Evolutionary conservation across 1,284 basidiomycete species (phyloP).

Genomic region (Bjerkandera adusta): DNA sequence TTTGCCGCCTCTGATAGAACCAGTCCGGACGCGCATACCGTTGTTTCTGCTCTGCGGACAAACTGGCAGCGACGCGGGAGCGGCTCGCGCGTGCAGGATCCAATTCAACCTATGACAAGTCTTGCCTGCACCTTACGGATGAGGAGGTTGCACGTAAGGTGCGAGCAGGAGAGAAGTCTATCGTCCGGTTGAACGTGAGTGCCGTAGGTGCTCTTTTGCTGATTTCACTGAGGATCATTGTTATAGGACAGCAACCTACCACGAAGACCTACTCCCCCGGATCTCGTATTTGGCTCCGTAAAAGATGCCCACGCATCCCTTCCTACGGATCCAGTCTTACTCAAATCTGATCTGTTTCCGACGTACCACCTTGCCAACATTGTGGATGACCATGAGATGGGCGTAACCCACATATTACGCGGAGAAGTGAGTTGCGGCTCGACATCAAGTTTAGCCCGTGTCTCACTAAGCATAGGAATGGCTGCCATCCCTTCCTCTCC

Average conservation of each 20-base stretch:
- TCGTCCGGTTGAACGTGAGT: constrained; percentile 86
- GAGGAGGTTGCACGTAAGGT: constrained; percentile 81
- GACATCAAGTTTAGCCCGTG: background rate
- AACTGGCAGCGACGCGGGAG: constrained; percentile 65
- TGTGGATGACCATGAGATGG: constrained; percentile 96
- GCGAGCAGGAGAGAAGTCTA: constrained; percentile 71
- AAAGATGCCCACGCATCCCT: constrained; percentile 75
- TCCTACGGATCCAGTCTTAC: constrained; percentile 87
- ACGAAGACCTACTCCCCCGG: constrained; percentile 43
- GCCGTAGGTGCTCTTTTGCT: background rate
- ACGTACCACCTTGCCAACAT: constrained; percentile 97
- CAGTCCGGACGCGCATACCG: constrained; percentile 89
- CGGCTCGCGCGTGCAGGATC: constrained; percentile 69
- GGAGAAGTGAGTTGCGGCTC: constrained; percentile 72
- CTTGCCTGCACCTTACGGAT: constrained; percentile 81
- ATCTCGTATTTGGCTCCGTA: constrained; percentile 77
- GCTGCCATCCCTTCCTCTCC: constrained; percentile 92
- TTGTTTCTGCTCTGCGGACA: constrained; percentile 86
- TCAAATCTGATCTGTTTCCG: constrained; percentile 92
- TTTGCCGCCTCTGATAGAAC: background rate
- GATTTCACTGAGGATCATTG: constrained; percentile 16
- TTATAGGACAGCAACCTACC: constrained; percentile 55
- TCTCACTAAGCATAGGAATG: constrained; percentile 67
- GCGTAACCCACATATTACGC: constrained; percentile 91
- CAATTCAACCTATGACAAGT: constrained; percentile 80